Base-by-base conservation (phyloP, 768 basidiomycete genomes). In the Myochromella boudieri region DNA sequence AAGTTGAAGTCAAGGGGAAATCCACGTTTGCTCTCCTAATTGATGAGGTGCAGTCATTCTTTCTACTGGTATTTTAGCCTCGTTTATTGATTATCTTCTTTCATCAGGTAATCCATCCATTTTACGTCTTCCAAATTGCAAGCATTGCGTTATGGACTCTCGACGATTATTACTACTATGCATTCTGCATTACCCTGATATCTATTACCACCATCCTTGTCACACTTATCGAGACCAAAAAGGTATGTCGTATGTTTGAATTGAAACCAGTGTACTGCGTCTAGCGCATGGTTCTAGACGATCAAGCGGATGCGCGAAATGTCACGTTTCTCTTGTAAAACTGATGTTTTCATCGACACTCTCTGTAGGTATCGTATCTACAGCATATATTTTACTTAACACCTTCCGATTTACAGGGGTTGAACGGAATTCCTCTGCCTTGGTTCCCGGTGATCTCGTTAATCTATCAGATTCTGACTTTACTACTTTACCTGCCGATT, bases 101-200 rank as follows among this genome's bases (percentile, higher is more conserved):
- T 46, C 37, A 32, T 36, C 36, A 74, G 92, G 82, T 97, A 36
- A 86, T 98, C 29, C 95, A 98, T 61, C 97, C 97, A 0, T 98
- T 98, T 68, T 98, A 97, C 62, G 87, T 99, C 44, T 99, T 99
- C 61, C 97, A 99, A 76, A 85, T 97, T 54, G 92, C 92, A 40
- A 97, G 93, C 54, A 88, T 98, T 55, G 71, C 90, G 29, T 70
- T 99, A 5, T 99, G 97, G 97, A 87, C 89, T 1, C 58, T 98
- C 42, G 97, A 99, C 54, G 80, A 97, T 62, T 99, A 98, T 60
- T 93, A 87, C 56, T 97, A 97, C 60, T 98, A 98, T 64, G 95
- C 95, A 9, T 95, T 95, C 56, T 97, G 94, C 57, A 99, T 98
- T 56, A 91, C 84, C 22, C 70, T 97, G 32, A 98, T 99, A 58